A percentile compares a stretch with the other conserved stretches of the same genome.
Conservation (phyloP, 2,329 filamentous ascomycete species). For the Ophiostoma ulmi region DNA sequence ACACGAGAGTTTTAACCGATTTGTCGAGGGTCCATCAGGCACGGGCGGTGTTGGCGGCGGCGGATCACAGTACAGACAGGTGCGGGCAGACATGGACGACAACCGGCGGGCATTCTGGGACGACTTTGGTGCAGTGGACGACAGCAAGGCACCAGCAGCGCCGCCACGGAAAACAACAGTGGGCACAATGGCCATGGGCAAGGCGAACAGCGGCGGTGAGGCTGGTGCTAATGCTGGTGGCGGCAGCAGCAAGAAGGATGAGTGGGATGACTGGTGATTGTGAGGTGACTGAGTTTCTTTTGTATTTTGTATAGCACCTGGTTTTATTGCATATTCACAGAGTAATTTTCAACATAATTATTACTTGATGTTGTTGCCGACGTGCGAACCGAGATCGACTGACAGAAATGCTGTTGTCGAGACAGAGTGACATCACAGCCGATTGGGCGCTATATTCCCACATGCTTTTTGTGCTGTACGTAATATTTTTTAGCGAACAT, state of each 20-base stretch:
- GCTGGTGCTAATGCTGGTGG: constrained; percentile 21
- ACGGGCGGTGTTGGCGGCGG: constrained; percentile 30
- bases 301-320: background rate
- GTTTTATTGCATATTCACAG: background rate
- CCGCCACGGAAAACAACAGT: constrained; percentile 41
- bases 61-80: constrained; percentile 37
- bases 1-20: constrained; percentile 74
- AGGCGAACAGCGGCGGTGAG: constrained; percentile 39
- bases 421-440: constrained; percentile 7
- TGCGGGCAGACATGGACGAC: constrained; percentile 44
- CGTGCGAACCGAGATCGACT: background rate
- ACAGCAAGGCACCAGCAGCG: constrained; percentile 45
- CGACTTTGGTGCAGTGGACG: constrained; percentile 68
- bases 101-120: constrained; percentile 88
- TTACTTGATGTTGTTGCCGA: background rate
- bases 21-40: constrained; percentile 67
- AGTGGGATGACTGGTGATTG: constrained; percentile 59
- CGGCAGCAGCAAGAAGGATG: constrained; percentile 45
- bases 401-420: background rate
- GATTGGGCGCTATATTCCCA: background rate
- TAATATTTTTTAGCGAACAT: background rate
- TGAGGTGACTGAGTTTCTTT: background rate
- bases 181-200: constrained; percentile 57
- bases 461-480: constrained; percentile 9
- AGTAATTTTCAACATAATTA: background rate